Evolutionary conservation across 352 stramenopile species (phyloP).

Genomic region (Phytophthora quininea): DNA sequence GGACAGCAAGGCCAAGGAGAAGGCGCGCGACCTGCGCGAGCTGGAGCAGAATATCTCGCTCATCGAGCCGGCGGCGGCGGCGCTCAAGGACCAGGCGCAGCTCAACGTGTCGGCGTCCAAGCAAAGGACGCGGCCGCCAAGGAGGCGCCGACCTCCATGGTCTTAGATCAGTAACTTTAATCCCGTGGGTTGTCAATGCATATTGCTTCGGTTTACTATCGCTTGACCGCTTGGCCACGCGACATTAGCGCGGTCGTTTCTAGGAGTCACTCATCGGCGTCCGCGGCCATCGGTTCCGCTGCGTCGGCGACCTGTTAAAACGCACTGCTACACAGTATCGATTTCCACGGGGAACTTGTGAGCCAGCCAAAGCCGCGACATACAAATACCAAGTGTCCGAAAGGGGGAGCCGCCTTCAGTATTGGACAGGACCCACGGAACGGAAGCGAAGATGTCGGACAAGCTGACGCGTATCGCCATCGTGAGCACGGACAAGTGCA

Average conservation of each 20-base stretch:
- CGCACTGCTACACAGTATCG: background rate
- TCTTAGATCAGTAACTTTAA: constrained; percentile 88
- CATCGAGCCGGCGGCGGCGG: constrained; percentile 75
- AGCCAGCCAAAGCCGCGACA: constrained; percentile 30
- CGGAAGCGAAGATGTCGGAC: constrained; percentile 73
- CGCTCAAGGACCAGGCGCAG: constrained; percentile 79
- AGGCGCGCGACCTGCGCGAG: constrained; percentile 82
- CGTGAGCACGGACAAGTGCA: constrained; percentile 98
- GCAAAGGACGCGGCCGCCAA: constrained; percentile 67
- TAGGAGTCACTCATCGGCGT: constrained; percentile 2
- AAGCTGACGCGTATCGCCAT: constrained; percentile 98
- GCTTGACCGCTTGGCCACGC: background rate
- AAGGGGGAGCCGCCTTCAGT: constrained; percentile 29
- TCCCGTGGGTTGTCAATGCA: constrained; percentile 37
- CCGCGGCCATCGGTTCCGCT: constrained; percentile 23
- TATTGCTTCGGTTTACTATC: constrained; percentile 32
- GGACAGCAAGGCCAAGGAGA: constrained; percentile 77
- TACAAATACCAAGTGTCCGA: constrained; percentile 25
- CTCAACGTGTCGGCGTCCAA: constrained; percentile 68
- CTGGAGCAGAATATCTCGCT: constrained; percentile 87
- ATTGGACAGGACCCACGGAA: constrained; percentile 35
- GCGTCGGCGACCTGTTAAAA: background rate
- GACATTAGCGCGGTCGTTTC: constrained; percentile 13
- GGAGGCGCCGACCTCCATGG: constrained; percentile 74
- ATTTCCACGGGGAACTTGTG: constrained; percentile 7